Conservation (phyloP, 352 stramenopile species). For the Peronospora destructor region DNA sequence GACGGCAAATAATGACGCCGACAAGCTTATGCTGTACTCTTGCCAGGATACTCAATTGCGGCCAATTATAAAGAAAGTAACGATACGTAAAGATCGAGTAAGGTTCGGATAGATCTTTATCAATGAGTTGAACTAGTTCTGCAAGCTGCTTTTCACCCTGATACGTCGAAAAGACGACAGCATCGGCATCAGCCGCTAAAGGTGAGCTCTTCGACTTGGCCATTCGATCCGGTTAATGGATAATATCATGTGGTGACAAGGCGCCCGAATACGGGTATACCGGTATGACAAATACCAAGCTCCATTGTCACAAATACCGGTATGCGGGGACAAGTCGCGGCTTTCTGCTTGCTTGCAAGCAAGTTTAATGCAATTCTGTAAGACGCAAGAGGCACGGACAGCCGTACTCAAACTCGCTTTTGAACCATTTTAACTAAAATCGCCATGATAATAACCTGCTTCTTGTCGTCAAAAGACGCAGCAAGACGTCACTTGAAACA, state of each 20-base stretch:
- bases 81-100: conserved; percentile 96
- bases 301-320: no score
- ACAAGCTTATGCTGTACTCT: conserved; percentile 82
- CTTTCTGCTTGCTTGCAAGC: no score
- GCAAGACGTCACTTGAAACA: background rate
- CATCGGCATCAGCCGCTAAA: conserved; percentile 3
- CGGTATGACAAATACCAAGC: no score
- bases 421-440: no score
- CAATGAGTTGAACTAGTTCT: conserved; percentile 90
- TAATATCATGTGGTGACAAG: background rate
- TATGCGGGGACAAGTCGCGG: no score
- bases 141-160: conserved; percentile 85
- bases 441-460: no score
- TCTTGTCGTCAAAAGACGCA: no score
- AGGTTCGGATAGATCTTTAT: conserved; percentile 91
- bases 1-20: conserved; percentile 89
- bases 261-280: no score
- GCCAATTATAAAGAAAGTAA: conserved; percentile 95
- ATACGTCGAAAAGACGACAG: conserved; percentile 66
- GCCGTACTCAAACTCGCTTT: no score
- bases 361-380: no score
- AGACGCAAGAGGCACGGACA: no score
- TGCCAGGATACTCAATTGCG: conserved; percentile 86
- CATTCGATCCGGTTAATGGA: conserved; percentile 8
- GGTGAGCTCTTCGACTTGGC: conserved; percentile 18